phyloP scores from a whole-genome alignment of 768 basidiomycete species.

The Lactarius evosmus region DNA sequence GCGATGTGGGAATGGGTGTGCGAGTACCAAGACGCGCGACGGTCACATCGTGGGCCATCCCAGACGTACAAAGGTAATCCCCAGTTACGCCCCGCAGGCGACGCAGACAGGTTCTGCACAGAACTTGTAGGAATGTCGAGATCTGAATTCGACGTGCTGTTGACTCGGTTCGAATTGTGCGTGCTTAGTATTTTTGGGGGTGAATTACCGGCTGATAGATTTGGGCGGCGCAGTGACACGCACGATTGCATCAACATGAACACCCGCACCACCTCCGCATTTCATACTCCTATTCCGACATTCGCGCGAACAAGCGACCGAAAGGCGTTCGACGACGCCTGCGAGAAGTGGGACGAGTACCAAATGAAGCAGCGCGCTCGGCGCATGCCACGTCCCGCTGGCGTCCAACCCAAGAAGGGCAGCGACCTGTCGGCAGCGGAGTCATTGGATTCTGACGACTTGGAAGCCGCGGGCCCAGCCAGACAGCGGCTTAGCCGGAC shows the following conservation, averaged over 20 bases:
- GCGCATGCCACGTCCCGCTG: slow-evolving; percentile 3
- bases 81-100: neutral
- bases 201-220: neutral
- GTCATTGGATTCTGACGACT: neutral
- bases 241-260: slow-evolving; percentile 52
- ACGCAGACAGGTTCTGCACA: slow-evolving; percentile 8
- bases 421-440: slow-evolving; percentile 4
- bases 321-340: slow-evolving; percentile 54
- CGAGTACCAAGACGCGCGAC: slow-evolving; percentile 43
- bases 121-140: slow-evolving; percentile 51
- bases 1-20: slow-evolving; percentile 78
- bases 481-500: slow-evolving; percentile 47
- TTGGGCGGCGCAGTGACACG: slow-evolving; percentile 52
- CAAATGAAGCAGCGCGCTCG: slow-evolving; percentile 36
- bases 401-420: slow-evolving; percentile 5
- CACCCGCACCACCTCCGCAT: slow-evolving; percentile 44
- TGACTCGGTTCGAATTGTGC: slow-evolving; percentile 60
- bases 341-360: slow-evolving; percentile 55
- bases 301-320: slow-evolving; percentile 47
- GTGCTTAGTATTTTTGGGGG: slow-evolving; percentile 32
- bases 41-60: slow-evolving; percentile 10
- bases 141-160: slow-evolving; percentile 57
- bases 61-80: slow-evolving; percentile 10
- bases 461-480: slow-evolving; percentile 24
- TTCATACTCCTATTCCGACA: slow-evolving; percentile 46